Evolutionary conservation across 2,329 filamentous ascomycete species (phyloP), one percentile per base, ranked within the genome.

Genomic region (Aureobasidium pullulans): DNA sequence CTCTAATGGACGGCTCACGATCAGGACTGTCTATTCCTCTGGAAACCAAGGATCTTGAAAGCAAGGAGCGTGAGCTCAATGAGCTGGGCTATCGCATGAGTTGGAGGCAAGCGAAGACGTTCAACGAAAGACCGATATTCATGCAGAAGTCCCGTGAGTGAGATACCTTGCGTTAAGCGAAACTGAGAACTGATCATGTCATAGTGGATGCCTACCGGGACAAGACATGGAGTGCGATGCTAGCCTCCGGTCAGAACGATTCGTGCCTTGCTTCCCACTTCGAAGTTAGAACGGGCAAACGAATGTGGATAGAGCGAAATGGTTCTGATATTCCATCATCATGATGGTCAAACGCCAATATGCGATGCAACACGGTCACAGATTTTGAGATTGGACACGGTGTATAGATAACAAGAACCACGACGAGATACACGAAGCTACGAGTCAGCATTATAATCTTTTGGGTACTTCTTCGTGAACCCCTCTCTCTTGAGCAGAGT

Each of bases 1-100:
- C 75, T 6, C 72, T 81, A 42, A 71, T 81, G 42, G 89, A 93
- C 64, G 88, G 87, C n/a, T 79, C 77, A 36, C 87, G 92, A 62
- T 81, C 81, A 19, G 86, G 90, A 68, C 79, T 95, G 39, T 82
- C 85, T 1, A 86, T 95, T 42, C 90, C 92, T 29, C 81, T 85
- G 61, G 85, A 91, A 72, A 85, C 85, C 52, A 85, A 83, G 69
- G 77, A 79, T 46, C 83, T 84, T 65, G 84, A 90, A 52, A 83
- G 81, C 52, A 94, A 90, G 76, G 93, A 97, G 71, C 85, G 94
- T n/a, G 84, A 89, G 50, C 77, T 97, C 62, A 97, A 97, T 70
- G 92, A 97, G 69, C 77, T 97, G 47, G 93, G 91, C 2, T 96
- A 95, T 72, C 85, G 93, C 48, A 95, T 99, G 89, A 92, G 90